These are phyloP conservation scores for Tephrocybe rancida DNA, from an alignment of 768 basidiomycete species.

Conservation along the genomic window DNA sequence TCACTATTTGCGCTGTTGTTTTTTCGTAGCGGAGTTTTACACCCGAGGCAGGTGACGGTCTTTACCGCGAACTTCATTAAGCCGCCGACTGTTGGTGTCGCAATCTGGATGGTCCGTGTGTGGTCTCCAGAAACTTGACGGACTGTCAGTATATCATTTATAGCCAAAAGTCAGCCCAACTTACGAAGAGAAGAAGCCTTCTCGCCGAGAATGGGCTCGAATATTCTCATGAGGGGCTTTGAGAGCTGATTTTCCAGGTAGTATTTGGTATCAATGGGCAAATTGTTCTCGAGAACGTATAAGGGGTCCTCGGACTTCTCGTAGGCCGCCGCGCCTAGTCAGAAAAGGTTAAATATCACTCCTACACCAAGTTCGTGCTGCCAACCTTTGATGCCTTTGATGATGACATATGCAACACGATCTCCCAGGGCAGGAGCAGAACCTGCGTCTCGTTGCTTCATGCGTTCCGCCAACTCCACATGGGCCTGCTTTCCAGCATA, in stretches of 20 bases:
- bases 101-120: slow-evolving; percentile 93
- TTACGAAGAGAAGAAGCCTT: slow-evolving; percentile 82
- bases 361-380: background rate
- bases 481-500: slow-evolving; percentile 97
- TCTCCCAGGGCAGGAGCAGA: slow-evolving; percentile 98
- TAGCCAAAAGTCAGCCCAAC: slow-evolving; percentile 27
- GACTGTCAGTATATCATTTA: slow-evolving; percentile 6
- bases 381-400: slow-evolving; percentile 92
- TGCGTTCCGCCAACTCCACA: slow-evolving; percentile 91
- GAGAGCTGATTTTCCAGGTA: slow-evolving; percentile 98
- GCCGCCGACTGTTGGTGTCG: slow-evolving; percentile 94
- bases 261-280: slow-evolving; percentile 97
- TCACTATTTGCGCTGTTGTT: slow-evolving; percentile 76
- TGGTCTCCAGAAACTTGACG: slow-evolving; percentile 90
- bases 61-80: slow-evolving; percentile 99
- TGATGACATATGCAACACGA: slow-evolving; percentile 98
- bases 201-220: slow-evolving; percentile 96
- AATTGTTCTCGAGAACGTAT: slow-evolving; percentile 96
- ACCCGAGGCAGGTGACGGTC: slow-evolving; percentile 92
- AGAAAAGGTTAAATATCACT: background rate
- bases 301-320: slow-evolving; percentile 99
- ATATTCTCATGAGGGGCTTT: slow-evolving; percentile 96
- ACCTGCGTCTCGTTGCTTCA: slow-evolving; percentile 96
- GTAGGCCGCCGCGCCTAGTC: slow-evolving; percentile 88
- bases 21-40: slow-evolving; percentile 83